phyloP scores from a whole-genome alignment of 495 filamentous ascomycete species.

The Tirmania nivea region DNA sequence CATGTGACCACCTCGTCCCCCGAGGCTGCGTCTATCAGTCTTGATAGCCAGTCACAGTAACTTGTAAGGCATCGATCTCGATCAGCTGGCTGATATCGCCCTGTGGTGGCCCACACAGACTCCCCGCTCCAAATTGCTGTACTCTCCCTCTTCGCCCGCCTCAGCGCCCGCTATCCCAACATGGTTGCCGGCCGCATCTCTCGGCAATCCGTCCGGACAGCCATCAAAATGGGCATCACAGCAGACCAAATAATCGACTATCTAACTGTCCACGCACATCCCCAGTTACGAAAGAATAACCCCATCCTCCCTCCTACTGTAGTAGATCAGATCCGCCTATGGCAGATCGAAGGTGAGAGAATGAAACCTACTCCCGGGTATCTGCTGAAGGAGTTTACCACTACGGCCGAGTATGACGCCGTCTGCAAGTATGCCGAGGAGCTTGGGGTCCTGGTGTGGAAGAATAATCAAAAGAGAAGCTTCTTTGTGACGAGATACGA shows the following conservation, averaged over 20 bases:
- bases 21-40: too few relatives aligned
- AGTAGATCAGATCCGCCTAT: constrained; percentile 88
- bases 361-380: constrained; percentile 65
- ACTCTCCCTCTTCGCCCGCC: constrained; percentile 66
- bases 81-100: too few relatives aligned
- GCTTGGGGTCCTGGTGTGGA: constrained; percentile 81
- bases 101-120: neutral
- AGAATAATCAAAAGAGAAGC: constrained; percentile 48
- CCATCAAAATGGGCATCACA: constrained; percentile 79
- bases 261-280: constrained; percentile 72
- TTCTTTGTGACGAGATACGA: constrained; percentile 79
- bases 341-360: constrained; percentile 91
- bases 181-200: constrained; percentile 79
- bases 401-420: constrained; percentile 50
- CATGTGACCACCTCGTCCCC: too few relatives aligned
- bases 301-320: constrained; percentile 80
- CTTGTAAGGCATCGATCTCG: too few relatives aligned
- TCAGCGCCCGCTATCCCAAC: constrained; percentile 74
- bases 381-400: constrained; percentile 73
- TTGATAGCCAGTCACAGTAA: too few relatives aligned
- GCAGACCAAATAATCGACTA: constrained; percentile 83
- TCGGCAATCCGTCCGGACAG: constrained; percentile 60
- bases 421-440: constrained; percentile 64
- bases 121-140: constrained; percentile 86
- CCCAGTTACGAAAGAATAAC: constrained; percentile 54